Evolutionary conservation across 345 rosid genomes (phyloP).

Genomic region (Rhizophora mangle): DNA sequence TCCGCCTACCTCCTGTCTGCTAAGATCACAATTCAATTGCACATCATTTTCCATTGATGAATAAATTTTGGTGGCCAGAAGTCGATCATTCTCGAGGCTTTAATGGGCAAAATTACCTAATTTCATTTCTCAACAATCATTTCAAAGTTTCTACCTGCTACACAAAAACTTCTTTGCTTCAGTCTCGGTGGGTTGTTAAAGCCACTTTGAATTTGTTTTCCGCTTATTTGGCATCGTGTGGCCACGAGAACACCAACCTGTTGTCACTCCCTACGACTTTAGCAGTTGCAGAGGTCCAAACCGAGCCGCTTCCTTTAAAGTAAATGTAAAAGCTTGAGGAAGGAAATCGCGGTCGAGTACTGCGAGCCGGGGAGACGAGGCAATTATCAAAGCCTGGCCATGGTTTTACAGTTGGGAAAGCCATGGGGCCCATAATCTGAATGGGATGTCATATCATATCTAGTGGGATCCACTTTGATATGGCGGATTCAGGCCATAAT

Average conservation of each 20-base stretch:
- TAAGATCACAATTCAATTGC: conserved; percentile 19
- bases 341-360: background rate
- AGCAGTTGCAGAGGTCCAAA: no score
- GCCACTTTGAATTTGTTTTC: background rate
- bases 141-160: conserved; percentile 12
- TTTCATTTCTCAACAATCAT: conserved; percentile 31
- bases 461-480: conserved; percentile 33
- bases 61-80: conserved; percentile 12
- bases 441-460: background rate
- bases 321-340: background rate
- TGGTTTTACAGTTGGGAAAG: background rate
- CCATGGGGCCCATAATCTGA: conserved; percentile 4
- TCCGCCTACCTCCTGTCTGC: conserved; percentile 28
- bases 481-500: conserved; percentile 12
- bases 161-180: background rate
- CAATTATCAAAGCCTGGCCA: background rate
- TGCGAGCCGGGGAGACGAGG: conserved; percentile 5
- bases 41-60: conserved; percentile 26
- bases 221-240: background rate
- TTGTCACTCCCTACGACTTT: no score
- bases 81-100: conserved; percentile 13
- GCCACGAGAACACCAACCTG: background rate
- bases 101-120: background rate
- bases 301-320: no score
- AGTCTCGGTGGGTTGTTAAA: background rate